A percentile compares a stretch with the other conserved stretches of the same genome.
phyloP scores from a whole-genome alignment of 2,329 filamentous ascomycete genomes.

The Polychaeton citri region DNA sequence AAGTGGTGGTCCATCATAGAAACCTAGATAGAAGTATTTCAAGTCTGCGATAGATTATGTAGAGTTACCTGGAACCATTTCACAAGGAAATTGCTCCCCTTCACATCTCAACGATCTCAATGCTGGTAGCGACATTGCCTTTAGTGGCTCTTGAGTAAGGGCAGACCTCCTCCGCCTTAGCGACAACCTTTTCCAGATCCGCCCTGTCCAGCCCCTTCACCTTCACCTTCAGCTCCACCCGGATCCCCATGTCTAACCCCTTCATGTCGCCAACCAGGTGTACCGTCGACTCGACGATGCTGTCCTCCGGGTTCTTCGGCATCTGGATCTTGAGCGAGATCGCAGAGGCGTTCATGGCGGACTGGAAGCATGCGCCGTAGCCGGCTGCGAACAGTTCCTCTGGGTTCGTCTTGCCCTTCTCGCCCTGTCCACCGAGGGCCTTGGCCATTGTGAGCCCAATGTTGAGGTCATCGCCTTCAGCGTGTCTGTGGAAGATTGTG shows the following conservation, averaged over 20 bases:
- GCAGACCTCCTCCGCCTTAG: slow-evolving; percentile 23
- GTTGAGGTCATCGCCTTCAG: slow-evolving; percentile 11
- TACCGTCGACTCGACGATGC: slow-evolving; percentile 29
- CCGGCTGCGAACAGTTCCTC: slow-evolving; percentile 37
- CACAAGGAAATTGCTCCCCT: too few species aligned
- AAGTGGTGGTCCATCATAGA: too few species aligned
- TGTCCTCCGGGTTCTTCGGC: slow-evolving; percentile 25
- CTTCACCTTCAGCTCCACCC: slow-evolving; percentile 31
- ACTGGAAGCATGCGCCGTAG: slow-evolving; percentile 36
- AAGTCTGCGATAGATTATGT: too few species aligned
- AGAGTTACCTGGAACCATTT: too few species aligned
- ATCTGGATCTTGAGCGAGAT: slow-evolving; percentile 28
- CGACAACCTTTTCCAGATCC: slow-evolving; percentile 23
- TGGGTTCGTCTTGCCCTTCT: slow-evolving; percentile 27
- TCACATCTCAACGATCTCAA: neutral
- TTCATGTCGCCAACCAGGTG: slow-evolving; percentile 34
- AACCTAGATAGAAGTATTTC: too few species aligned
- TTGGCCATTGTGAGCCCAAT: slow-evolving; percentile 32
- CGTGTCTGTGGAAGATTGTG: too few species aligned
- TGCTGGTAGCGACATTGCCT: slow-evolving; percentile 17
- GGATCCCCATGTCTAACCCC: slow-evolving; percentile 30
- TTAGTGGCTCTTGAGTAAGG: slow-evolving; percentile 22
- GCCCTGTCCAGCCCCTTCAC: slow-evolving; percentile 18
- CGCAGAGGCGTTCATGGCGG: slow-evolving; percentile 33
- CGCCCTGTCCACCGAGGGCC: slow-evolving; percentile 29